Evolutionary conservation across 2,329 filamentous ascomycete species (phyloP).

Genomic region (Fusarium marasasianum): DNA sequence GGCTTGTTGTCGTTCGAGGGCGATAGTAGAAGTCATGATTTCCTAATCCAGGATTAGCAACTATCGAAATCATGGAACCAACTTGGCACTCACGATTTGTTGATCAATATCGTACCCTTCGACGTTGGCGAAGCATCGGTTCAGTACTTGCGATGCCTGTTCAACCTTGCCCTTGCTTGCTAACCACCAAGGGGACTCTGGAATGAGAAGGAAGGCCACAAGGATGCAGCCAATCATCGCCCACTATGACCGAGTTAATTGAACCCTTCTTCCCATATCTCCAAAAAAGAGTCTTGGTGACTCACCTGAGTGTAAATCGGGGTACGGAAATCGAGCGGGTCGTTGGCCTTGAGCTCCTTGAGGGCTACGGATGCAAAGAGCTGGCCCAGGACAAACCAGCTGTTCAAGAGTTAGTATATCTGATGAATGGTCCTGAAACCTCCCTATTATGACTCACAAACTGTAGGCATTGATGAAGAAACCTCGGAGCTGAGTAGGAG

Average conservation of each 20-base stretch:
- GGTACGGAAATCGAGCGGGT: neutral
- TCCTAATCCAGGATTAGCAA: fast-evolving
- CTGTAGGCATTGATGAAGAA: neutral
- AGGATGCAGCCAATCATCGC: neutral
- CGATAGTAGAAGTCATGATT: neutral
- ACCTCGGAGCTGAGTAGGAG: neutral
- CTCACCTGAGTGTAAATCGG: neutral
- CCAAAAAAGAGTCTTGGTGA: no score
- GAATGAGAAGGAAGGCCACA: neutral
- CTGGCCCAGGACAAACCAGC: neutral
- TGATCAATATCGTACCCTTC: neutral
- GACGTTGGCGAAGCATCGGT: neutral
- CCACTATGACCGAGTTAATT: neutral
- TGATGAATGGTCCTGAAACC: fast-evolving
- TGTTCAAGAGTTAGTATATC: neutral
- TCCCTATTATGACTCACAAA: neutral
- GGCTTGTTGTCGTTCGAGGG: neutral
- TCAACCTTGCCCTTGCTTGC: neutral
- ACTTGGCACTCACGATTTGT: neutral
- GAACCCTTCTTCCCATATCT: no score
- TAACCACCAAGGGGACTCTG: neutral
- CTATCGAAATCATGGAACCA: fast-evolving
- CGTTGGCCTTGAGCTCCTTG: neutral
- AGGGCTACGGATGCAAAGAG: neutral
- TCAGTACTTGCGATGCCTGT: neutral